phyloP scores from a whole-genome alignment of 257 asterid species.

The Henckelia pumila region DNA sequence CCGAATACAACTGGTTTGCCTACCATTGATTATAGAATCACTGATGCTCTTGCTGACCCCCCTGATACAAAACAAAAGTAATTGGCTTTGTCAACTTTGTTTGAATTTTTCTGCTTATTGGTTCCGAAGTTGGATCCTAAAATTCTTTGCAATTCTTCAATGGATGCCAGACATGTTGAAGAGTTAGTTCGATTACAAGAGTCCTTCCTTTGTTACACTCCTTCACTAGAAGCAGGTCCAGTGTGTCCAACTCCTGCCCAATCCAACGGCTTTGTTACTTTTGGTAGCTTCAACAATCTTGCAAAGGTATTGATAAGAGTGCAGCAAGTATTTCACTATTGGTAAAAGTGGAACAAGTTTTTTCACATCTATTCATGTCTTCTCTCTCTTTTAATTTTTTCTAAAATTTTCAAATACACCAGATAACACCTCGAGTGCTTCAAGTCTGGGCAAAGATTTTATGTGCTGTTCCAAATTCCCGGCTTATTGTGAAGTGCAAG shows the following conservation, averaged over 20 bases:
- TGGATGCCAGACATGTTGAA: conserved; percentile 82
- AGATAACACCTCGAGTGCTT: conserved; percentile 96
- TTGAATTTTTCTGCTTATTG: conserved; percentile 5
- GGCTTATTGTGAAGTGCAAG: conserved; percentile 95
- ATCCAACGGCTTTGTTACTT: conserved; percentile 87
- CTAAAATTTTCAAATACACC: conserved; percentile 23
- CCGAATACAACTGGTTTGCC: conserved; percentile 99
- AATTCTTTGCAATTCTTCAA: conserved; percentile 21
- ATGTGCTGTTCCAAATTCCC: conserved; percentile 89
- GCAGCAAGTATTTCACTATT: background rate
- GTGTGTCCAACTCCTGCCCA: conserved; percentile 84
- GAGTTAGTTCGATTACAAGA: conserved; percentile 83
- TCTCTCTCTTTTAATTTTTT: conserved; percentile 14
- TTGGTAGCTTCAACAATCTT: conserved; percentile 98
- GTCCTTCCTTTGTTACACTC: conserved; percentile 93
- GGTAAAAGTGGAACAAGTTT: background rate
- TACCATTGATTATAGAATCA: conserved; percentile 88
- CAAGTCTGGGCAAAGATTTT: conserved; percentile 97
- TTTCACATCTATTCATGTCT: background rate
- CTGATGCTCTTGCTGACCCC: conserved; percentile 87
- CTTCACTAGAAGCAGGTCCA: conserved; percentile 98
- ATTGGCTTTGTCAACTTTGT: conserved; percentile 13
- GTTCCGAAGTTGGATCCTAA: conserved; percentile 13
- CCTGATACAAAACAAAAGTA: conserved; percentile 81
- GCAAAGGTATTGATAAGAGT: conserved; percentile 68